Evolutionary conservation across 129 eudicot genomes (phyloP), one percentile per base, ranked within the genome.

Genomic region (Flaveria sonorensis): DNA sequence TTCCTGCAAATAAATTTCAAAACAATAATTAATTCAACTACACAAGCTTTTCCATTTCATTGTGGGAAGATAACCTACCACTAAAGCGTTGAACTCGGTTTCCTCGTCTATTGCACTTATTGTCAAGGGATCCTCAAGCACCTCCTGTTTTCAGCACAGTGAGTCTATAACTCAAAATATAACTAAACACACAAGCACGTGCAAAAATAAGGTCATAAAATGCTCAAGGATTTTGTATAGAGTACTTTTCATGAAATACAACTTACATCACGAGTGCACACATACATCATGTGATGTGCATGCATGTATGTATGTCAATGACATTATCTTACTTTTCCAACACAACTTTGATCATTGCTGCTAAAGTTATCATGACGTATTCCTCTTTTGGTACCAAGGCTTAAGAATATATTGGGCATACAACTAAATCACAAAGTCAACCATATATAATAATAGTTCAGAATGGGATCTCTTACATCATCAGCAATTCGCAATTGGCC

Each of bases 51-150:
- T 32, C 39, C n/a, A 32, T 46, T 8, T 9, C 2, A 18, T 36
- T 30, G 36, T 19, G 52, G 61, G 77, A 68, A 65, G 10, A 72
- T 24, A 19, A 81, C 93, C 6, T 94, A 94, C 98, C 88, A 91
- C 98, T 69, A 91, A 79, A 55, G 98, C 98, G 62, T 91, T 89
- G 77, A 94, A 94, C 84, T 94, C 98, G 4, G 98, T 91, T 88
- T 94, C 98, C 83, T 94, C 98, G 30, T 94, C 98, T 71, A 94
- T 89, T 36, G 97, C 92, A 26, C 92, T 85, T 71, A 85, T 82
- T 62, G 88, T 82, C 45, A 87, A 83, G 62, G 93, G 97, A 72
- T 94, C 98, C 45, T 91, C 98, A 81, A 91, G 83, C n/a, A 89
- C 88, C 82, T 91, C 97, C 98, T 94, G 87, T 68, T 72, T 40